These are phyloP conservation scores for Nannochloris sp. DNA, from an alignment of 139 green algal species.

Conservation along the genomic window DNA sequence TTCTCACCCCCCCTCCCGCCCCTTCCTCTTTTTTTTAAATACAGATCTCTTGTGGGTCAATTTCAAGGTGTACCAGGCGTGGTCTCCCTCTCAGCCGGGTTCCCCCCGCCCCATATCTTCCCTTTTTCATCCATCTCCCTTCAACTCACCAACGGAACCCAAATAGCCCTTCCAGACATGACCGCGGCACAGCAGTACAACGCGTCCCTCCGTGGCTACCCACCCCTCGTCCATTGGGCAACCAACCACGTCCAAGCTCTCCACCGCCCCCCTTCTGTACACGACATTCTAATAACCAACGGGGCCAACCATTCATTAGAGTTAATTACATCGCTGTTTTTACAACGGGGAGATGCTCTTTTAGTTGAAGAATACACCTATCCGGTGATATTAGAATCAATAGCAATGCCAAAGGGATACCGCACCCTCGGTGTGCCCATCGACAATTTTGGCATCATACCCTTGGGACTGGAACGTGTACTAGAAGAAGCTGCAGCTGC, in stretches of 20 bases:
- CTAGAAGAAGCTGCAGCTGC: slow-evolving; percentile 1
- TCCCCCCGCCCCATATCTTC: background rate
- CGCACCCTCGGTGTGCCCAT: slow-evolving; percentile 34
- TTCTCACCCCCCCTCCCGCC: background rate
- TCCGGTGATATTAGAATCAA: slow-evolving; percentile 48
- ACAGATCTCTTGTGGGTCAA: background rate
- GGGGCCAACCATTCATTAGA: slow-evolving; percentile 30
- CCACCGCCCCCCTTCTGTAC: background rate
- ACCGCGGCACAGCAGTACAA: background rate
- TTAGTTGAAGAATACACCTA: slow-evolving; percentile 69
- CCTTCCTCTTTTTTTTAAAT: background rate
- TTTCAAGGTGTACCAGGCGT: background rate
- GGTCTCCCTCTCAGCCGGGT: background rate
- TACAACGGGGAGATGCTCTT: slow-evolving; percentile 44
- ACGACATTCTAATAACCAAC: slow-evolving; percentile 32
- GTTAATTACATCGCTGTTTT: slow-evolving; percentile 34
- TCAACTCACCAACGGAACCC: background rate
- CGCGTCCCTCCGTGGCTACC: background rate
- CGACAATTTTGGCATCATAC: slow-evolving; percentile 50
- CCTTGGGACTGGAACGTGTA: slow-evolving; percentile 23
- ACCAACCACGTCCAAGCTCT: background rate
- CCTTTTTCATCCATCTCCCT: background rate
- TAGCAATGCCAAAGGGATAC: slow-evolving; percentile 44
- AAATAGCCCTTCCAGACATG: background rate
- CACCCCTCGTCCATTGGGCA: background rate